Base-by-base conservation (phyloP, 208 protist species). In the Crithidia expoeki region DNA sequence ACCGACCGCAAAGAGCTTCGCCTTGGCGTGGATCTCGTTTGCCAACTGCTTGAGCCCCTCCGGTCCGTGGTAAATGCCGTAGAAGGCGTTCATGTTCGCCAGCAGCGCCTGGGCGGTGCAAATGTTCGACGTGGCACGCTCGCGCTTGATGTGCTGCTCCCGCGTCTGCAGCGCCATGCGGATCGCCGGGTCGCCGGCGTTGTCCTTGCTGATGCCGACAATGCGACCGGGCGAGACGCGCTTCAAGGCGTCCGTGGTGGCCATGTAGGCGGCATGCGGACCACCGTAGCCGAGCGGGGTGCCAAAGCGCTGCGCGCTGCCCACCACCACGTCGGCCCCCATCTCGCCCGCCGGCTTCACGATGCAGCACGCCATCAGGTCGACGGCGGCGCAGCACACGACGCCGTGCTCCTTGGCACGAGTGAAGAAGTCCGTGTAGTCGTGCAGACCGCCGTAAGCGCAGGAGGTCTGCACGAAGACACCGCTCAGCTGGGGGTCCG, bases 141-240 rank as follows among this genome's bases (percentile, higher is more conserved):
- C 97, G 23, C 97, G 81, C 65, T 98, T 97, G 82, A 99, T 99
- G 87, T 99, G 98, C 85, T 99, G 98, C 87, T 99, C 98, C 58
- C 98, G 93, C 19, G 98, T 99, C 87, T 99, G 98, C 19, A 99
- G 83, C 14, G 97, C 90, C 92, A 99, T 98, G 64, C 98, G 94
- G 40, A 97, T 94, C 0, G 97, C 97, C n/a, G 76, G 73, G 21
- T 97, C 85, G 47, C 96, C 96, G 19, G 75, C 50, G 16, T 61
- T 74, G 79, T 99, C 98, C 56, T 94, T 92, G 58, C 86, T 94
- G 25, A 99, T 85, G 62, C 98, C 98, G 72, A 99, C 97, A 58
- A 99, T 96, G 63, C 97, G 87, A 5, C 98, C 98, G 7, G 98
- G 98, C 23, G 97, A 83, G 19, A 94, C 64, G 61, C 98, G 94